phyloP scores from a whole-genome alignment of 768 basidiomycete genomes.

The Suillus placidus region DNA sequence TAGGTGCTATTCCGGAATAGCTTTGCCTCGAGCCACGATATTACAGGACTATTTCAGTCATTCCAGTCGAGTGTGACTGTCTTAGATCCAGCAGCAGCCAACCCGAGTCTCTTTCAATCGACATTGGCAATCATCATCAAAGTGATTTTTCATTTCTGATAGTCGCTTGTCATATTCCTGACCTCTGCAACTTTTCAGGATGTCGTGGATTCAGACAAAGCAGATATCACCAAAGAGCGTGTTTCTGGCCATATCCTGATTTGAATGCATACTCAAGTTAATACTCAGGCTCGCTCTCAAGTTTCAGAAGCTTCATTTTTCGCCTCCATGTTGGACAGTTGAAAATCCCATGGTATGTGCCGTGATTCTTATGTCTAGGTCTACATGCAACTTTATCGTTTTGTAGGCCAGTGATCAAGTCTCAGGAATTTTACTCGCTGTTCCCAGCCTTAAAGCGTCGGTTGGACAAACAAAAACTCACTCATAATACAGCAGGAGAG shows the following conservation, averaged over 20 bases:
- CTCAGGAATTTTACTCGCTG: no score
- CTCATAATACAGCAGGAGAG: slow-evolving; percentile 17
- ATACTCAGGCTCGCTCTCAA: no score
- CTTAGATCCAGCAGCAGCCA: slow-evolving; percentile 52
- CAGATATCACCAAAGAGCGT: no score
- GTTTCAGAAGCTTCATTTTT: slow-evolving; percentile 51
- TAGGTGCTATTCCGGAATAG: slow-evolving; percentile 69
- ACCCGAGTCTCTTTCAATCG: slow-evolving; percentile 61
- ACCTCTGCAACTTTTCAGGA: background rate
- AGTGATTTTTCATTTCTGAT: slow-evolving; percentile 23
- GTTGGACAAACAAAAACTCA: no score
- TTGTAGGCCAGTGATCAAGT: slow-evolving; percentile 60
- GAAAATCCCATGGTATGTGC: slow-evolving; percentile 15
- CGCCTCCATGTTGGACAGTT: slow-evolving; percentile 57
- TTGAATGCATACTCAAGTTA: no score
- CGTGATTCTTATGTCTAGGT: no score
- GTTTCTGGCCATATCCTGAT: no score
- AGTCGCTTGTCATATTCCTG: no score
- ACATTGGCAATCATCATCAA: slow-evolving; percentile 66
- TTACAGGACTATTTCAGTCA: slow-evolving; percentile 61
- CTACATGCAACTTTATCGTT: slow-evolving; percentile 39
- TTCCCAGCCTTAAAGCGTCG: no score
- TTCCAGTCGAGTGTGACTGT: slow-evolving; percentile 37
- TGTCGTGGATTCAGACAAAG: no score
- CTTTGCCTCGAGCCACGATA: slow-evolving; percentile 61